Evolutionary conservation across 257 asterid species (phyloP).

Genomic region (Nicotiana tomentosiformis): DNA sequence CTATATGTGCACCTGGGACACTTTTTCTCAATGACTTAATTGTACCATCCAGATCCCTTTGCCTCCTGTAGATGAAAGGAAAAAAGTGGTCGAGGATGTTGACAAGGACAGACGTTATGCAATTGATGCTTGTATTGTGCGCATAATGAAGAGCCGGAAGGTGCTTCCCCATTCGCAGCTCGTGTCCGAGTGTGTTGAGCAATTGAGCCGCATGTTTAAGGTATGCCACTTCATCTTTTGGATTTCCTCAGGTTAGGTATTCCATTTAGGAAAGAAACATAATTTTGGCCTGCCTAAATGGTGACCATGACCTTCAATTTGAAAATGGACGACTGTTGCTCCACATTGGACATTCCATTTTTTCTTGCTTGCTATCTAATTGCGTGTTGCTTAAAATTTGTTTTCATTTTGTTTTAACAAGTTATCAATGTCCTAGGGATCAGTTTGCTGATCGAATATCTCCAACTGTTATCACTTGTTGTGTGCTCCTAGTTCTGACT

Average conservation of each 20-base stretch:
- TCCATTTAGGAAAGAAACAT: neutral
- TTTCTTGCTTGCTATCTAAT: neutral
- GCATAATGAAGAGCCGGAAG: conserved; percentile 61
- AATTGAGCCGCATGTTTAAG: conserved; percentile 45
- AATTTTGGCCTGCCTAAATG: neutral
- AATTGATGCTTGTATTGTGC: conserved; percentile 51
- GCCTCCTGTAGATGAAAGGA: conserved; percentile 51
- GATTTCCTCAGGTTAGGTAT: neutral
- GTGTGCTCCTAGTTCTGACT: neutral
- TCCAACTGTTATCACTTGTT: neutral
- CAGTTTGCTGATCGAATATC: neutral
- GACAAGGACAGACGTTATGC: conserved; percentile 42
- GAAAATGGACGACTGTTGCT: neutral
- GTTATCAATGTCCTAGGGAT: neutral
- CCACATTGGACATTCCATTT: neutral
- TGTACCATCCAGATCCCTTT: conserved; percentile 37
- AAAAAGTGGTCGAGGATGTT: conserved; percentile 49
- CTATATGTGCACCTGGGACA: neutral
- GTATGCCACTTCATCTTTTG: conserved; percentile 10
- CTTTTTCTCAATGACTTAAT: neutral
- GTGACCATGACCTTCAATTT: neutral
- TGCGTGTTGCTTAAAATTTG: neutral
- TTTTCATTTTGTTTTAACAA: neutral
- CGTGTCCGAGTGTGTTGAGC: conserved; percentile 48
- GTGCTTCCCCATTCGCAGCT: conserved; percentile 42